Conservation (phyloP, 2,329 filamentous ascomycete species). For the Pleurostoma richardsiae region DNA sequence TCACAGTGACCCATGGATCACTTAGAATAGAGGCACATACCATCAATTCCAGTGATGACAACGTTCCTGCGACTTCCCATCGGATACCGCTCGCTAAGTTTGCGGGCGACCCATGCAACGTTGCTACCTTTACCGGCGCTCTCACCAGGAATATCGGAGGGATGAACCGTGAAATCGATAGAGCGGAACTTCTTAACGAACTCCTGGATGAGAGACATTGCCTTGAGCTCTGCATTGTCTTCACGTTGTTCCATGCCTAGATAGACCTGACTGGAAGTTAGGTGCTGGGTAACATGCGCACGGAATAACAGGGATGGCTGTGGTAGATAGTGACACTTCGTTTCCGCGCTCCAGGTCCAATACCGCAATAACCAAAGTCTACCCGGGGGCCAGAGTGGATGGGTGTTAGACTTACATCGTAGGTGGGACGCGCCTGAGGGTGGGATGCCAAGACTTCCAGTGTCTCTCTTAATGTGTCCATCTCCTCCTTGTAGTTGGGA, state of each 20-base stretch:
- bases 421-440: conserved; percentile 55
- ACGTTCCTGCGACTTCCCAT: conserved; percentile 51
- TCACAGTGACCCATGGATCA: neutral
- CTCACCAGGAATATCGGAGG: conserved; percentile 59
- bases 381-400: too few relatives aligned
- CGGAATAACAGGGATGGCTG: neutral
- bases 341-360: too few relatives aligned
- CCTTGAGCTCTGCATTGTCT: conserved; percentile 54
- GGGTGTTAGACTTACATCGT: conserved; percentile 55
- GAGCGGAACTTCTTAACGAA: conserved; percentile 62
- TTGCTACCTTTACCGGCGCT: conserved; percentile 73
- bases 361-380: too few relatives aligned
- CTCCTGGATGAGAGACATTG: conserved; percentile 53
- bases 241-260: conserved; percentile 71
- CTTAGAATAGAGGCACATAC: conserved; percentile 36
- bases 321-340: too few relatives aligned
- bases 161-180: conserved; percentile 65
- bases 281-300: conserved; percentile 3
- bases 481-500: conserved; percentile 71
- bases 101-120: conserved; percentile 64
- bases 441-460: conserved; percentile 65
- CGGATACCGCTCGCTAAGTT: conserved; percentile 57
- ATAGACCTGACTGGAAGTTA: conserved; percentile 48
- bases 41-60: conserved; percentile 67
- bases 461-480: conserved; percentile 63